phyloP scores from a whole-genome alignment of 1,284 basidiomycete species.

The Cutaneotrichosporon curvatum region DNA sequence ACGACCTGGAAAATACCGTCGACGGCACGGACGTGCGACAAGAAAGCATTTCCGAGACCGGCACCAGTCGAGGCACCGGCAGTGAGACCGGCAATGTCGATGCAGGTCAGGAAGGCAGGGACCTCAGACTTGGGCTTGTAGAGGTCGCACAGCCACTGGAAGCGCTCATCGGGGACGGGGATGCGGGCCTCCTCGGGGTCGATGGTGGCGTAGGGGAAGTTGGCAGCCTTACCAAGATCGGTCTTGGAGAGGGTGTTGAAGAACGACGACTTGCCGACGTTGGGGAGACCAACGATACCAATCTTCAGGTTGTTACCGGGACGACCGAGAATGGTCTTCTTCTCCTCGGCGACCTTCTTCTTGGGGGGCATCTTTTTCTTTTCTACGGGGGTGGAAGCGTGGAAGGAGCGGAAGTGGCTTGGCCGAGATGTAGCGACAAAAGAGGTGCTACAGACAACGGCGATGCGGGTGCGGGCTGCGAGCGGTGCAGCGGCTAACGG shows the following conservation, averaged over 20 bases:
- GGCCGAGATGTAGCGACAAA: too few relatives aligned
- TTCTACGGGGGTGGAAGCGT: neutral
- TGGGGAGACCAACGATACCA: conserved; percentile 92
- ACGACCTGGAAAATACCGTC: conserved; percentile 99
- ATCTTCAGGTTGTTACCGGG: conserved; percentile 82
- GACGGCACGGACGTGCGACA: conserved; percentile 95
- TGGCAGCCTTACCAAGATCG: conserved; percentile 86
- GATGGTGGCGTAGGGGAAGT: conserved; percentile 98
- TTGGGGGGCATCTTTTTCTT: conserved; percentile 80
- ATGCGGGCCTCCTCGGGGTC: conserved; percentile 84
- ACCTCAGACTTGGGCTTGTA: conserved; percentile 88
- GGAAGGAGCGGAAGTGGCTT: neutral
- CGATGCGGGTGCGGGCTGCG: too few relatives aligned
- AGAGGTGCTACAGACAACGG: too few relatives aligned
- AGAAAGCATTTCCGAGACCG: conserved; percentile 94
- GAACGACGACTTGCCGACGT: conserved; percentile 89
- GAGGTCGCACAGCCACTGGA: conserved; percentile 83
- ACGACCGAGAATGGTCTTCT: conserved; percentile 77
- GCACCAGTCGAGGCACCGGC: conserved; percentile 96
- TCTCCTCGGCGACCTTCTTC: conserved; percentile 60
- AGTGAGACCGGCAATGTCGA: conserved; percentile 97
- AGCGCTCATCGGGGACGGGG: conserved; percentile 90
- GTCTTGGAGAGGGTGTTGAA: conserved; percentile 95
- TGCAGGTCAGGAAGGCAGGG: conserved; percentile 93
- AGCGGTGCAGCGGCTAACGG: too few relatives aligned